Evolutionary conservation across 768 basidiomycete genomes (phyloP).

Genomic region (Lactifluus pinguis): DNA sequence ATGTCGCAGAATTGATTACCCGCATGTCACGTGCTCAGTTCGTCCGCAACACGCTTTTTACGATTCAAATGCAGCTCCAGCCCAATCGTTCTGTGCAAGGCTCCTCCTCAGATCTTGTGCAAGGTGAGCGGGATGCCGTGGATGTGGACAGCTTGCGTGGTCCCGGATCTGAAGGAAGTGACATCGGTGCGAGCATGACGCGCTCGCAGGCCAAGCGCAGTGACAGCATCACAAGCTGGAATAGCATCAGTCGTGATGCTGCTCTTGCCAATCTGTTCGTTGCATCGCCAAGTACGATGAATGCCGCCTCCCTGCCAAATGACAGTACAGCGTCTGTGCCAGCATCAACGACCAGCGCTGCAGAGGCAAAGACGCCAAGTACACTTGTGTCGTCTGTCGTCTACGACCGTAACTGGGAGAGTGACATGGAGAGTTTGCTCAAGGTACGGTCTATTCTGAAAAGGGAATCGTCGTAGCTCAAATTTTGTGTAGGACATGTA

Average conservation of each 20-base stretch:
- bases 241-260: conserved; percentile 60
- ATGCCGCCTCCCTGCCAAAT: conserved; percentile 32
- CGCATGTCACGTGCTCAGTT: conserved; percentile 93
- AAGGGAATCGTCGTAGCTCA: conserved; percentile 1
- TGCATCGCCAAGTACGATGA: conserved; percentile 21
- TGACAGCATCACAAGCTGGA: conserved; percentile 80
- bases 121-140: conserved; percentile 55
- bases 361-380: conserved; percentile 30
- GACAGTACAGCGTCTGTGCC: conserved; percentile 55
- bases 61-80: conserved; percentile 72
- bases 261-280: conserved; percentile 26
- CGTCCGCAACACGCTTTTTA: conserved; percentile 81
- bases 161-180: conserved; percentile 50
- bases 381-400: conserved; percentile 29
- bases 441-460: conserved; percentile 43
- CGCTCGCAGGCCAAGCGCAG: conserved; percentile 59
- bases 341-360: conserved; percentile 38
- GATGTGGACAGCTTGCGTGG: conserved; percentile 45
- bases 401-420: conserved; percentile 71
- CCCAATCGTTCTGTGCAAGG: conserved; percentile 38
- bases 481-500: conserved; percentile 75
- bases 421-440: conserved; percentile 76
- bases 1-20: conserved; percentile 80
- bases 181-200: conserved; percentile 28
- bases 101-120: conserved; percentile 54